Percentiles rank a stretch among this genome's conserved stretches.
phyloP scores from a whole-genome alignment of 805 yeast genomes.

The Nakazawaea pomicola region DNA sequence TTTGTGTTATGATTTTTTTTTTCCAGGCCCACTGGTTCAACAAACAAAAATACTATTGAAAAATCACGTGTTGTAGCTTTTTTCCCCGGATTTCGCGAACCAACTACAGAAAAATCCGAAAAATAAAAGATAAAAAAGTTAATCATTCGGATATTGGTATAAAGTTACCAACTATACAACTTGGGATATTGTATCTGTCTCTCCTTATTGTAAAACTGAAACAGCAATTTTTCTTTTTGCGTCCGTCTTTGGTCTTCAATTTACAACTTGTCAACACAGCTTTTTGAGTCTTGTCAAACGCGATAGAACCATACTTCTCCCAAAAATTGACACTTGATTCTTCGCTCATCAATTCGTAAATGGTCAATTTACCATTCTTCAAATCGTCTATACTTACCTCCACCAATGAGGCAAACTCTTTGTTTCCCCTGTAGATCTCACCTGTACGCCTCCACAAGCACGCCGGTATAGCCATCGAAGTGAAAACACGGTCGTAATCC shows the following conservation, averaged over 20 bases:
- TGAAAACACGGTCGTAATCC: slow-evolving; percentile 91
- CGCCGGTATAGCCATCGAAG: slow-evolving; percentile 97
- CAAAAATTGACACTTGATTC: slow-evolving; percentile 95
- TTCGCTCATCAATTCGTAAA: slow-evolving; percentile 91
- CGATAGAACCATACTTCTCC: slow-evolving; percentile 96
- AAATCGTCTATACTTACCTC: slow-evolving; percentile 87
- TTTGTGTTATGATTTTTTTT: too few species aligned
- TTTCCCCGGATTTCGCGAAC: too few species aligned
- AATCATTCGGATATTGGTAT: slow-evolving; percentile 61
- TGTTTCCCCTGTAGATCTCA: slow-evolving; percentile 90
- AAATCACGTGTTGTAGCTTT: too few species aligned
- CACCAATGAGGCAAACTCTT: slow-evolving; percentile 91
- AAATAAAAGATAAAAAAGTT: background rate
- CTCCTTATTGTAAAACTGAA: slow-evolving; percentile 91
- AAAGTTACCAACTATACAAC: slow-evolving; percentile 93
- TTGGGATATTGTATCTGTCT: slow-evolving; percentile 90
- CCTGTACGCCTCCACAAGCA: slow-evolving; percentile 97
- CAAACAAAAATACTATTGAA: too few species aligned
- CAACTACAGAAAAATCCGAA: too few species aligned
- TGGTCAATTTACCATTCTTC: slow-evolving; percentile 87
- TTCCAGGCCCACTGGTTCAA: too few species aligned
- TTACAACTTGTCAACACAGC: slow-evolving; percentile 93
- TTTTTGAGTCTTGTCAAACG: slow-evolving; percentile 92
- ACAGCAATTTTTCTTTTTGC: slow-evolving; percentile 79
- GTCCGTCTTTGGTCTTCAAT: slow-evolving; percentile 75